Base-by-base conservation (phyloP, 2,329 filamentous ascomycete species). In the Hansfordia pulvinata region DNA sequence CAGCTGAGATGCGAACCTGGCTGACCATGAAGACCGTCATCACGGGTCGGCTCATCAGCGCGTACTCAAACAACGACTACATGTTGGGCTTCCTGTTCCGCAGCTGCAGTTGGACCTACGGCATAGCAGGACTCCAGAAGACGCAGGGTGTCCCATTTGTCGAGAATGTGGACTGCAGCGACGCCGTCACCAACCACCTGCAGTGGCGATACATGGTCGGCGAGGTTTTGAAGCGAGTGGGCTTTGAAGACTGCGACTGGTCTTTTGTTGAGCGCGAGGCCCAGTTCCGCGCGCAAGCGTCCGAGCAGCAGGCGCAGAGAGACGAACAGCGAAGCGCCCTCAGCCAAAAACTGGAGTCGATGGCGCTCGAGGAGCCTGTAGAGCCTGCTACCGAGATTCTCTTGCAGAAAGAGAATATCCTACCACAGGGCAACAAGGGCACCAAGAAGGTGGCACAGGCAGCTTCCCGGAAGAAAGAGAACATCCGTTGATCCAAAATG, bases 71-170 rank as follows among this genome's bases (percentile, higher is more conserved):
- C 27, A 81, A 83, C 24, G 88, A 96, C 49, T 85, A 83, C 37
- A 74, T 94, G 14, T 72, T 96, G 3, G 85, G 75, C 1, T 93
- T 94, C 47, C 60, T 94, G 20, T 93, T 88, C 48, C 76, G 88
- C 26, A 82, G 74, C 3, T 82, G 79, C 28, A 84, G 77, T 38
- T 69, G 88, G 26, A 76, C 90, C 36, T 76, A 79, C 33, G 86
- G 88, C 2, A 66, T 96, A 18, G 85, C 86, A 0, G 88, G 88
- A 1, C 55, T 96, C 11, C 79, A 93, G 47, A 65, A 68, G 10
- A 69, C 90, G 17, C 60, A 69, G 20, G 76, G 74, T 10, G 70
- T 84, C 3, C 57, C 62, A 27, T 63, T 65, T 20, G 58, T 77
- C 28, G 77, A 84, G 46, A 84, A 80, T 38, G 56, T 79, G 28